phyloP scores from a whole-genome alignment of 2,329 filamentous ascomycete species.

The Venturia effusa region DNA sequence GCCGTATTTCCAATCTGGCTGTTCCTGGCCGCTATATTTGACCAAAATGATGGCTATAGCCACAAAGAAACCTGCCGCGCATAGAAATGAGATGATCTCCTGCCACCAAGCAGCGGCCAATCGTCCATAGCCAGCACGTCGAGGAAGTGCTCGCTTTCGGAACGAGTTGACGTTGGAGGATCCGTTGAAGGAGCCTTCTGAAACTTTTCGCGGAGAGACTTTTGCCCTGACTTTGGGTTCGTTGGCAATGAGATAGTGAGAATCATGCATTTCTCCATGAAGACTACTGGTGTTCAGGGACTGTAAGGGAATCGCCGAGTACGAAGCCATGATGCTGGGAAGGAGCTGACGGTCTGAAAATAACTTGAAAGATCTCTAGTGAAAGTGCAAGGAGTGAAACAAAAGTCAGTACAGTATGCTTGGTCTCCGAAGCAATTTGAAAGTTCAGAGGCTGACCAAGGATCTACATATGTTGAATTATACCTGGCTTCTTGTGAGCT shows the following conservation, averaged over 20 bases:
- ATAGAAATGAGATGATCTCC: not conserved
- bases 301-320: not conserved
- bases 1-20: slow-evolving; percentile 1
- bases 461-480: not conserved
- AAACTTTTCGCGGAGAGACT: not conserved
- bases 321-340: not conserved
- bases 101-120: slow-evolving; percentile 1
- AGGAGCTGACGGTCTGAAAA: not conserved
- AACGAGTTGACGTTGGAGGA: not conserved
- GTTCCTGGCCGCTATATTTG: not conserved
- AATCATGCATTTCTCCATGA: not conserved
- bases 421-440: not conserved
- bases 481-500: not conserved
- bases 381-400: not conserved
- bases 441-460: not conserved
- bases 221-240: not conserved
- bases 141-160: not conserved
- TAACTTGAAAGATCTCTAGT: not conserved
- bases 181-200: not conserved
- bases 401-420: not conserved
- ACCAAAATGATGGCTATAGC: slow-evolving; percentile 1
- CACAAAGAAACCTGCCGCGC: not conserved
- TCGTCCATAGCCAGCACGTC: not conserved
- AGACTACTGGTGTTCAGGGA: not conserved
- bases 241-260: not conserved